A percentile compares a stretch with the other conserved stretches of the same genome.
phyloP scores from a whole-genome alignment of 2,329 filamentous ascomycete genomes.

The Cadophora sp. region DNA sequence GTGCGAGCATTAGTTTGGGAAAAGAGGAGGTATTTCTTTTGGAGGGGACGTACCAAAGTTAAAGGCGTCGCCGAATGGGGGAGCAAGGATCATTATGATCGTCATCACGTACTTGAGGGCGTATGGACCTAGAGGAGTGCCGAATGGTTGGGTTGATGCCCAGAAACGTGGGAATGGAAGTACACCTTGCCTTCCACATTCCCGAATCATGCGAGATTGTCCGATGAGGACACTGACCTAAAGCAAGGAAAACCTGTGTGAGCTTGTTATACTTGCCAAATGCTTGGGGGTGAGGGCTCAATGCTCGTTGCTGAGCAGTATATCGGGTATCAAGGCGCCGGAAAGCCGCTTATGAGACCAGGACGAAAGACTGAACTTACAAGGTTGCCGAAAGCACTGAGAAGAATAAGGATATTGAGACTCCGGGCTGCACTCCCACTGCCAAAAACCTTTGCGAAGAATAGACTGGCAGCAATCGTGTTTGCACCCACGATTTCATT shows the following conservation, averaged over 20 bases:
- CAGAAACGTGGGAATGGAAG: conserved; percentile 66
- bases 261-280: neutral
- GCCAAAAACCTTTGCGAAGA: conserved; percentile 62
- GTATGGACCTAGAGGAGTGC: conserved; percentile 67
- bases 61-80: conserved; percentile 69
- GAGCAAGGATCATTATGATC: conserved; percentile 63
- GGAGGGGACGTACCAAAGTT: conserved; percentile 57
- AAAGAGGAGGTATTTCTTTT: neutral
- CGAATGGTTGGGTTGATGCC: conserved; percentile 68
- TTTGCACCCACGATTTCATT: conserved; percentile 59
- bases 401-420: conserved; percentile 54
- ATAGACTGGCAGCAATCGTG: conserved; percentile 49
- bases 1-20: conserved; percentile 1
- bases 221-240: conserved; percentile 55
- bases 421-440: conserved; percentile 51
- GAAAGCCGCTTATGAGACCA: neutral
- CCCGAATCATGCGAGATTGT: conserved; percentile 62
- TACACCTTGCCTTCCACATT: conserved; percentile 65
- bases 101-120: conserved; percentile 63
- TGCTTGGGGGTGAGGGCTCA: too few species aligned
- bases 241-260: neutral
- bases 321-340: too few species aligned
- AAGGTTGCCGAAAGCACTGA: conserved; percentile 57
- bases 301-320: too few species aligned
- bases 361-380: conserved; percentile 35